A percentile compares a stretch with the other conserved stretches of the same genome.
These are phyloP conservation scores for Claviceps quebecensis DNA, from an alignment of 2,329 filamentous ascomycete species.

Conservation along the genomic window DNA sequence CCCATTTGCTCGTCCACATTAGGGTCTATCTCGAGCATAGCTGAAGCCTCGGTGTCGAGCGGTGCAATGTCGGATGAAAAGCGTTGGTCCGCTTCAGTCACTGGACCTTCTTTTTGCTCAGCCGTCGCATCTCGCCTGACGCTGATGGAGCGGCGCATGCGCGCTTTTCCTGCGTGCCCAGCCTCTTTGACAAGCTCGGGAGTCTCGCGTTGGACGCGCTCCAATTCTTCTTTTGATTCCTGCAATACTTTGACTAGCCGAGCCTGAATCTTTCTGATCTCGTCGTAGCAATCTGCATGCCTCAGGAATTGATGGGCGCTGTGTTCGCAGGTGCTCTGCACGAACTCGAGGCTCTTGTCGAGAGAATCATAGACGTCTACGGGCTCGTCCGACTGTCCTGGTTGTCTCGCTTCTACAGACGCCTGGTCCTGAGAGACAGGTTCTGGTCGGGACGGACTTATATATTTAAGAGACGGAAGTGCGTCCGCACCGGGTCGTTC, in stretches of 20 bases:
- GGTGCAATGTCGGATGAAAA: conserved; percentile 11
- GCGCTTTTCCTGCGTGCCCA: conserved; percentile 25
- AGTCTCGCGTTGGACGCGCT: conserved; percentile 39
- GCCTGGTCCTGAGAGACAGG: conserved; percentile 14
- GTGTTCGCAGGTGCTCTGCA: conserved; percentile 70
- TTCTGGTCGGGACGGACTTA: conserved; percentile 23
- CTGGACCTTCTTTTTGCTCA: conserved; percentile 15
- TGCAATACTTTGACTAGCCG: conserved; percentile 50
- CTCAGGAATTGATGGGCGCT: conserved; percentile 84
- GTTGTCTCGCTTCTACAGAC: not conserved
- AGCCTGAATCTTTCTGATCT: conserved; percentile 55
- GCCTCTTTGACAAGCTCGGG: conserved; percentile 27
- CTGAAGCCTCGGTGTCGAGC: conserved; percentile 8
- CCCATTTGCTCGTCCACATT: conserved; percentile 27
- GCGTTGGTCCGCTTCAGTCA: conserved; percentile 12
- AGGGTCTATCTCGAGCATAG: conserved; percentile 20
- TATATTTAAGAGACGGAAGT: conserved; percentile 26
- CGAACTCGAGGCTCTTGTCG: conserved; percentile 65
- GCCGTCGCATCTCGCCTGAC: conserved; percentile 33
- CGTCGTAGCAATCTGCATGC: conserved; percentile 68
- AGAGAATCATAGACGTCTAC: conserved; percentile 53
- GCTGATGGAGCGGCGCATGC: conserved; percentile 38
- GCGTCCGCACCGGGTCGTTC: conserved; percentile 15
- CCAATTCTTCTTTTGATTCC: conserved; percentile 44
- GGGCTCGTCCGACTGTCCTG: not conserved